These are phyloP conservation scores for Phlebiopsis flavidoalba DNA, from an alignment of 768 basidiomycete genomes.

Conservation along the genomic window DNA sequence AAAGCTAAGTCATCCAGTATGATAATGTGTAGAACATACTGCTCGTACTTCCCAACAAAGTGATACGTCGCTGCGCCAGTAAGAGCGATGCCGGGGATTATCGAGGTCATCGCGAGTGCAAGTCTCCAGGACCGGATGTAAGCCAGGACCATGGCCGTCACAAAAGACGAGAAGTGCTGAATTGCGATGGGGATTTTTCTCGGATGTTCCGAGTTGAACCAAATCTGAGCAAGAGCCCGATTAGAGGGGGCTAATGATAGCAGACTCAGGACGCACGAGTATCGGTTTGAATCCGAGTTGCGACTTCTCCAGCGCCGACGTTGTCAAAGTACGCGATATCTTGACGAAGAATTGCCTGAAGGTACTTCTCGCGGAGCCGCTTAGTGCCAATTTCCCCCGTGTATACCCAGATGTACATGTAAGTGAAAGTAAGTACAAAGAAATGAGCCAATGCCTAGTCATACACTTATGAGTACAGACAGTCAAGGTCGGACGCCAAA, in stretches of 20 bases:
- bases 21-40: background rate
- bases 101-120: conserved; percentile 75
- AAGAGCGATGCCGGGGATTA: conserved; percentile 77
- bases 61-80: conserved; percentile 71
- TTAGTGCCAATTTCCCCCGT: conserved; percentile 82
- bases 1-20: background rate
- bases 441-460: conserved; percentile 70
- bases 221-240: conserved; percentile 45
- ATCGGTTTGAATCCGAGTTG: conserved; percentile 88
- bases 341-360: conserved; percentile 79
- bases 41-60: conserved; percentile 48
- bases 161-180: conserved; percentile 63
- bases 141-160: conserved; percentile 76
- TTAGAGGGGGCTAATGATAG: background rate
- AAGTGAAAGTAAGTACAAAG: conserved; percentile 61
- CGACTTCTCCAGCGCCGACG: conserved; percentile 89
- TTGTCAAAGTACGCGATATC: conserved; percentile 89
- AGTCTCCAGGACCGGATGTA: conserved; percentile 73
- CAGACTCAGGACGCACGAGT: conserved; percentile 50
- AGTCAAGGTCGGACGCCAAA: background rate
- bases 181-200: conserved; percentile 75
- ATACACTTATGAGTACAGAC: background rate
- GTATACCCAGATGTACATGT: conserved; percentile 66
- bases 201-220: conserved; percentile 87
- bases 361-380: conserved; percentile 80